Conservation (phyloP, 2,329 filamentous ascomycete species). For the Aspergillus ruber region DNA sequence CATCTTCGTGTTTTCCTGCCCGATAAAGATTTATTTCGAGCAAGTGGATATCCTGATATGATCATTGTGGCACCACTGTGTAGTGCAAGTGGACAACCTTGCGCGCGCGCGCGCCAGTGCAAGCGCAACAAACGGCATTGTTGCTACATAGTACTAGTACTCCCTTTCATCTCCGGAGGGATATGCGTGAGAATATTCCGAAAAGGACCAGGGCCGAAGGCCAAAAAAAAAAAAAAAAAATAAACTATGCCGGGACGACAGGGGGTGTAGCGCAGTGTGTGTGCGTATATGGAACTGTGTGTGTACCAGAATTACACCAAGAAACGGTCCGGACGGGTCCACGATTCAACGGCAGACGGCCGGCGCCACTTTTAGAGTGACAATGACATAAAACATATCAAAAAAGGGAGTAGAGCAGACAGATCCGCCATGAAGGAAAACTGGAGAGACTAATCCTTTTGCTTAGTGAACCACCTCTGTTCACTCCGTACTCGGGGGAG, state of each 20-base stretch:
- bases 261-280: constrained; percentile 11
- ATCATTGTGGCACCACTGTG: constrained; percentile 12
- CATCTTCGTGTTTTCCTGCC: not conserved
- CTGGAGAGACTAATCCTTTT: not conserved
- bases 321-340: constrained; percentile 12
- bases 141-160: constrained; percentile 10
- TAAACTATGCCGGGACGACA: constrained; percentile 16
- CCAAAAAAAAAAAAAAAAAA: constrained; percentile 1
- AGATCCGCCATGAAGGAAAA: not conserved
- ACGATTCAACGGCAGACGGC: constrained; percentile 7
- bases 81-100: constrained; percentile 2
- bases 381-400: constrained; percentile 2
- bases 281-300: not conserved
- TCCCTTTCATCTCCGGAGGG: constrained; percentile 19
- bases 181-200: constrained; percentile 4
- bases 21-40: constrained; percentile 1
- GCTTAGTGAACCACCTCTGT: not conserved
- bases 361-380: constrained; percentile 2
- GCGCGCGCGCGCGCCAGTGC: constrained; percentile 9
- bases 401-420: constrained; percentile 7
- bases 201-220: constrained; percentile 10
- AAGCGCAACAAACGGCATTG: constrained; percentile 5
- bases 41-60: constrained; percentile 13
- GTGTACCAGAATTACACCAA: not conserved
- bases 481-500: no score